Conservation (phyloP, 345 rosid genomes). For the Xanthoceras sorbifolium region DNA sequence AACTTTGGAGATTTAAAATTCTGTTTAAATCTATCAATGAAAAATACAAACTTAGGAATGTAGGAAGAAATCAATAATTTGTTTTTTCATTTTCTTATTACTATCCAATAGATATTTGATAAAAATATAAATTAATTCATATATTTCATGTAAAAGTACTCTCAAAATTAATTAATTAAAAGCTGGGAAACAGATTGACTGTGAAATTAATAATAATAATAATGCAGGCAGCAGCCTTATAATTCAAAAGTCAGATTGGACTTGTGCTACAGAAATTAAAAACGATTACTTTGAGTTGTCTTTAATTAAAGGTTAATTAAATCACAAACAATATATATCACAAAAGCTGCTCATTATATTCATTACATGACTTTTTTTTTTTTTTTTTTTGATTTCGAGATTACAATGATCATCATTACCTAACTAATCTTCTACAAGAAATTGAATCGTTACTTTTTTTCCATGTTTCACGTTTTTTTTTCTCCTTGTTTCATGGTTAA, state of each 20-base stretch:
- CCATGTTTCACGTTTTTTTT: not conserved
- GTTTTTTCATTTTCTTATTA: too few species aligned
- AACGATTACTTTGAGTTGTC: constrained; percentile 28
- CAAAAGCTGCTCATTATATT: constrained; percentile 25
- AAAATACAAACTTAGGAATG: too few species aligned
- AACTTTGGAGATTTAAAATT: too few species aligned
- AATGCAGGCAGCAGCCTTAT: constrained; percentile 27
- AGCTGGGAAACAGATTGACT: not conserved
- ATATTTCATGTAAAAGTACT: not conserved
- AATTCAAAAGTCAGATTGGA: constrained; percentile 32
- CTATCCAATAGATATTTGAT: not conserved
- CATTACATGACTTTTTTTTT: constrained; percentile 11
- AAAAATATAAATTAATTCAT: not conserved
- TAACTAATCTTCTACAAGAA: constrained; percentile 15
- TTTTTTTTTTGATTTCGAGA: constrained; percentile 19
- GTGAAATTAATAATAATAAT: not conserved
- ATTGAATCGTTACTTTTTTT: constrained; percentile 11
- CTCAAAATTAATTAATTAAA: not conserved
- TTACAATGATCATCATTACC: constrained; percentile 16
- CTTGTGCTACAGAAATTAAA: constrained; percentile 24
- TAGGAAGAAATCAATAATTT: too few species aligned
- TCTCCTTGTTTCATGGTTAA: not conserved
- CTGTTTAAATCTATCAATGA: not conserved
- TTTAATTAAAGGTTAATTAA: constrained; percentile 20
- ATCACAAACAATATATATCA: constrained; percentile 1